Percentiles rank a stretch among this genome's conserved stretches.
Evolutionary conservation across 2,329 filamentous ascomycete genomes (phyloP).

Genomic region (Spiromastix sp.): DNA sequence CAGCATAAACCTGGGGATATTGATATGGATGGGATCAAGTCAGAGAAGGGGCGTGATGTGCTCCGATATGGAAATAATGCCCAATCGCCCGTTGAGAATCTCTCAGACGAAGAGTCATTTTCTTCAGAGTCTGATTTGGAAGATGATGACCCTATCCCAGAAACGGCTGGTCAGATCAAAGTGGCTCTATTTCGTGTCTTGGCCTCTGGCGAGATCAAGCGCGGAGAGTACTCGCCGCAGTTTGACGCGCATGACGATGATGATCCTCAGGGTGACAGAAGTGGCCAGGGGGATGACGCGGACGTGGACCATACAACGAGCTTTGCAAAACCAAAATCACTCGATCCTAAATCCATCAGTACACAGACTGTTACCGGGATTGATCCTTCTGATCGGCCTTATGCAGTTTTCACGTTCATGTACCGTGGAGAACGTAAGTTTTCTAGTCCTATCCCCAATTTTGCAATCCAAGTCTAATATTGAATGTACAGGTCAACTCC

Average conservation of each 20-base stretch:
- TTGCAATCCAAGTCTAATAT: constrained; percentile 4
- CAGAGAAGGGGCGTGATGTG: constrained; percentile 42
- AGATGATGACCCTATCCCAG: constrained; percentile 76
- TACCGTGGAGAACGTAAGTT: constrained; percentile 87
- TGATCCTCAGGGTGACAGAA: constrained; percentile 41
- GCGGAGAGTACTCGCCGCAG: constrained; percentile 94
- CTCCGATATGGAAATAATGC: constrained; percentile 73
- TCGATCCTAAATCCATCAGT: constrained; percentile 95
- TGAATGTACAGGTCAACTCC: constrained; percentile 63
- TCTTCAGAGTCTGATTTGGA: constrained; percentile 59
- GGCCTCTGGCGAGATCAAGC: constrained; percentile 93
- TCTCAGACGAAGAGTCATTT: constrained; percentile 56
- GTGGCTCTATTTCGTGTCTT: constrained; percentile 92
- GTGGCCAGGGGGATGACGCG: constrained; percentile 50
- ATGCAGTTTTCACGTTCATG: constrained; percentile 94
- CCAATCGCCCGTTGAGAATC: constrained; percentile 60
- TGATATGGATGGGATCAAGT: constrained; percentile 22
- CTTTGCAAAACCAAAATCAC: constrained; percentile 90
- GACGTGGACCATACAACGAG: constrained; percentile 96
- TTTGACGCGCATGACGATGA: constrained; percentile 96
- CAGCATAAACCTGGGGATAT: constrained; percentile 34
- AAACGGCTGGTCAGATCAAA: constrained; percentile 95
- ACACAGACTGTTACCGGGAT: constrained; percentile 99
- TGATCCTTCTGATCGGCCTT: constrained; percentile 90
- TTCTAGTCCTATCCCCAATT: background rate